These are phyloP conservation scores for Lagenidium sp. DNA, from an alignment of 352 stramenopile genomes.

Conservation along the genomic window DNA sequence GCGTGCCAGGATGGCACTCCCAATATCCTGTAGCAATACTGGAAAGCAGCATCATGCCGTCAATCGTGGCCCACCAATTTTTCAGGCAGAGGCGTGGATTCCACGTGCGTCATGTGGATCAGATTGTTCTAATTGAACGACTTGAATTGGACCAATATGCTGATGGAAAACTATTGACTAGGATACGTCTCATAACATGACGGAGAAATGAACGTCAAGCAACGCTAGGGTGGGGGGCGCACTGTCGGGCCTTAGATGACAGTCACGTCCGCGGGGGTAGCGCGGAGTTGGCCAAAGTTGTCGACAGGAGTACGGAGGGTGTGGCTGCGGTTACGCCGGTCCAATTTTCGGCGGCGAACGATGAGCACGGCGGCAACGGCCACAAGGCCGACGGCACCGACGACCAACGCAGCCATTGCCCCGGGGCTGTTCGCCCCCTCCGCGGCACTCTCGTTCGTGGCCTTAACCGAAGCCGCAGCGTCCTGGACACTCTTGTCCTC, in stretches of 20 bases:
- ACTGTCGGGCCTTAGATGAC: conserved; percentile 1
- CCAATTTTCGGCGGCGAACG: not conserved
- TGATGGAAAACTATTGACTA: not conserved
- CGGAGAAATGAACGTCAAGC: not conserved
- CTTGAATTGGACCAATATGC: too few species aligned
- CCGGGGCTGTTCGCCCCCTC: conserved; percentile 1
- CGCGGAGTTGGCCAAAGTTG: conserved; percentile 3
- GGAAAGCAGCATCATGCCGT: too few species aligned
- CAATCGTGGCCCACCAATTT: not conserved
- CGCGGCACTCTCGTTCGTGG: conserved; percentile 2
- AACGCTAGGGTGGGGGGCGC: not conserved
- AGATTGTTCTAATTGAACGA: too few species aligned
- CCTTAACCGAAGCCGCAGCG: not conserved
- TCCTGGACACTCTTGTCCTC: not conserved
- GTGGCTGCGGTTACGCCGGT: conserved; percentile 2
- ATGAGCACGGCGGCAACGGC: not conserved
- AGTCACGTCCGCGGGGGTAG: conserved; percentile 5
- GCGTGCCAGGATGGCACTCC: too few species aligned
- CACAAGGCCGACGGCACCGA: conserved; percentile 4
- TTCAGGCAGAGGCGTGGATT: not conserved
- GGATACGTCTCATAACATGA: not conserved
- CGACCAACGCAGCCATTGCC: conserved; percentile 3
- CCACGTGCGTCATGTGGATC: too few species aligned
- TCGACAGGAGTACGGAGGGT: conserved; percentile 8
- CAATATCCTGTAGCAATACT: too few species aligned